Evolutionary conservation across 1,284 basidiomycete species (phyloP), one percentile per base, ranked within the genome.

Genomic region (Irpex rosettiformis): DNA sequence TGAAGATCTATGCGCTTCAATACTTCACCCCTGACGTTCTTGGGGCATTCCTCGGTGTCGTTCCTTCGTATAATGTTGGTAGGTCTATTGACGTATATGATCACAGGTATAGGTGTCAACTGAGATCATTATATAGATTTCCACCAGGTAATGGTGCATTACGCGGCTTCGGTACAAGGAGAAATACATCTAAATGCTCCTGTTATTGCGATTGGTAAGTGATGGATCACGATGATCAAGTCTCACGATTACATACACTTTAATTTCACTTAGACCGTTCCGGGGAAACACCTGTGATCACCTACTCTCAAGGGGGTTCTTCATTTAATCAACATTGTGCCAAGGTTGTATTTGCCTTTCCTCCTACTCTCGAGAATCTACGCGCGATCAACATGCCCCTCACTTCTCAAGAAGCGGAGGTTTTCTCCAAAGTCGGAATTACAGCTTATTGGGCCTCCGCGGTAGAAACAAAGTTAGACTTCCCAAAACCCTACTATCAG

Each of bases 11-110:
- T 25, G 45, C 45, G 54, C 40, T 55, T 8, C 54, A 55, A 16
- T 55, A 55, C 25, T 55, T 55, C 25, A 55, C 54, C 8, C 54
- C 54, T 21, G 54, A 55, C 2, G 27, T 55, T 22, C 40, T 55
- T 4, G 25, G 25, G 7, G 30, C 30, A 18, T 55, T 55, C 40
- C 10, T 33, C 13, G 30, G 30, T 10, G 4, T 22, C 16, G n/a
- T n/a, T n/a, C n/a, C n/a, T n/a, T n/a, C n/a, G n/a, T n/a, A n/a
- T n/a, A n/a, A 37, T 8, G 2, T 37, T 37, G 33, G 33, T 8
- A 37, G 16, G 16, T 8, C 33, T 16, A 21, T 40, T 10, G 10
- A 30, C n/a, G 10, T 55, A 55, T 28, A 28, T 55, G 8, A 24
- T 55, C 6, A n/a, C n/a, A n/a, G 54, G 54, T 45, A 55, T n/a